Evolutionary conservation across 1,139 yeast species (phyloP).

Genomic region (Zygoascus sp.): DNA sequence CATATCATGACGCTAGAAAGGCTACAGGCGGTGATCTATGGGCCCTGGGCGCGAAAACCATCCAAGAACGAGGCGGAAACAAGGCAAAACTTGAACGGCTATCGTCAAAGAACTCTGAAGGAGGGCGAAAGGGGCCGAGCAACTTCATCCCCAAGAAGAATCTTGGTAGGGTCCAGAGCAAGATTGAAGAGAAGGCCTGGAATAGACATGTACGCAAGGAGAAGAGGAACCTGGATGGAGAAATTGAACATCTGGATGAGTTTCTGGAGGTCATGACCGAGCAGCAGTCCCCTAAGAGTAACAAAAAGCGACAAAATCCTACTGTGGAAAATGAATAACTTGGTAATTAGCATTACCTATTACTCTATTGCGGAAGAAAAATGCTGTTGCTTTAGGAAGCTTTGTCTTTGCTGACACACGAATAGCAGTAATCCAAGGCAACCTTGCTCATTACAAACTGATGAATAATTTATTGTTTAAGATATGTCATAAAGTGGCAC

Average conservation of each 20-base stretch:
- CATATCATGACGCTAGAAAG: constrained; percentile 88
- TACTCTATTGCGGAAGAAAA: too few relatives aligned
- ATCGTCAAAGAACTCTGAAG: constrained; percentile 14
- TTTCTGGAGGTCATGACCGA: neutral
- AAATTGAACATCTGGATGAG: constrained; percentile 7
- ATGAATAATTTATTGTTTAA: neutral
- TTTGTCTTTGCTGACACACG: too few relatives aligned
- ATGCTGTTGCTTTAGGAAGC: too few relatives aligned
- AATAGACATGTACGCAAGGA: constrained; percentile 5
- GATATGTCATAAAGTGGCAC: neutral
- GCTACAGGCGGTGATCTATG: constrained; percentile 82
- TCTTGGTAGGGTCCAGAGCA: constrained; percentile 9
- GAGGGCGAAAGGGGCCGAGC: constrained; percentile 11
- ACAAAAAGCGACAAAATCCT: neutral
- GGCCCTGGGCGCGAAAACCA: constrained; percentile 72
- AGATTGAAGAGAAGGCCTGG: constrained; percentile 11
- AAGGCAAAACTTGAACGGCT: constrained; percentile 23
- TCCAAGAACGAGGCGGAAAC: constrained; percentile 27
- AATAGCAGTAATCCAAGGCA: too few relatives aligned
- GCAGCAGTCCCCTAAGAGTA: neutral
- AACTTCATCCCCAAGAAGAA: neutral
- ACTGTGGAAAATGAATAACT: too few relatives aligned
- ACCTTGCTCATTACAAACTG: too few relatives aligned
- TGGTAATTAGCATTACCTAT: too few relatives aligned
- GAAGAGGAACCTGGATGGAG: constrained; percentile 6